Percentiles rank a stretch among this genome's conserved stretches.
Conservation (phyloP, 768 basidiomycete genomes). For the Clitopilus hobsonii region DNA sequence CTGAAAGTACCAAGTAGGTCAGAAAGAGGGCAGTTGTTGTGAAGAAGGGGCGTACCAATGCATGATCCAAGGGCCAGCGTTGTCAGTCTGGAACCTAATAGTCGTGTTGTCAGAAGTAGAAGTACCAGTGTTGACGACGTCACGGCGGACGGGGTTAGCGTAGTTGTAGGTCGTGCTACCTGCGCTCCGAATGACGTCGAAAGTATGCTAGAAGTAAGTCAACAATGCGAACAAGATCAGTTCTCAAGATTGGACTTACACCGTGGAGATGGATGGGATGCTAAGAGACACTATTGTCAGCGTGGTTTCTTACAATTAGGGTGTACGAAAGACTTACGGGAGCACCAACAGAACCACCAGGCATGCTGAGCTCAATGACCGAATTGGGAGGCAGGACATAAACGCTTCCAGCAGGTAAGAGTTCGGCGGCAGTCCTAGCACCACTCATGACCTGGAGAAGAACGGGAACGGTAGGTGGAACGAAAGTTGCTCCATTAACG, state of each 20-base stretch:
- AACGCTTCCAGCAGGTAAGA: conserved; percentile 24
- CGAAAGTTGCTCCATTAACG: conserved; percentile 25
- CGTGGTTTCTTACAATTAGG: neutral
- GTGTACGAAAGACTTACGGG: conserved; percentile 8
- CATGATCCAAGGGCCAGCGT: conserved; percentile 31
- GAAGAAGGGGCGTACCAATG: conserved; percentile 27
- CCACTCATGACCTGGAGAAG: conserved; percentile 42
- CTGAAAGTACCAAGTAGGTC: conserved; percentile 9
- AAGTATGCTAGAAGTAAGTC: conserved; percentile 21
- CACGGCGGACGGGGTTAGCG: conserved; percentile 41
- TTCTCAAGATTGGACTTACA: conserved; percentile 18
- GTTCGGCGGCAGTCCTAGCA: conserved; percentile 23
- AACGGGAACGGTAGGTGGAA: conserved; percentile 33
- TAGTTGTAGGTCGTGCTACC: conserved; percentile 25
- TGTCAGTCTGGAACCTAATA: conserved; percentile 57
- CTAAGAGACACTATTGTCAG: conserved; percentile 3
- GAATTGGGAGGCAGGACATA: conserved; percentile 22
- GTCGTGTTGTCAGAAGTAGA: conserved; percentile 27
- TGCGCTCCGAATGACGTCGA: conserved; percentile 29
- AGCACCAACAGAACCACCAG: conserved; percentile 16
- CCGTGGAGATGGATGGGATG: conserved; percentile 37
- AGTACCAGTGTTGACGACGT: conserved; percentile 41
- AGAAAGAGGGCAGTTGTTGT: neutral
- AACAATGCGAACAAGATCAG: neutral
- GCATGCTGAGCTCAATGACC: conserved; percentile 34